Evolutionary conservation across 805 yeast genomes (phyloP).

Genomic region (Cyberlindnera veronae): DNA sequence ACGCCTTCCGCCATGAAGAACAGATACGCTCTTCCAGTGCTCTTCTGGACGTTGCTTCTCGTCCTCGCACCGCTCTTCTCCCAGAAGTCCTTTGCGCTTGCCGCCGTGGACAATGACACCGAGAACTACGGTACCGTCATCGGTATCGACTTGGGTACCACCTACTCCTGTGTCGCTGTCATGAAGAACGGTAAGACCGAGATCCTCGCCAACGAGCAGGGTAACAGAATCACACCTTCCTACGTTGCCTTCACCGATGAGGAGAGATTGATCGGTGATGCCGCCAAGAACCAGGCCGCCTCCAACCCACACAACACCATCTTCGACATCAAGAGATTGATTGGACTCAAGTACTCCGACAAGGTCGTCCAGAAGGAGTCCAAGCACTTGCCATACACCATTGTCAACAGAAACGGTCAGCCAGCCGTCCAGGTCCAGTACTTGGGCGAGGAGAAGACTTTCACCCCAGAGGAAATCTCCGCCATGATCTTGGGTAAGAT

Average conservation of each 20-base stretch:
- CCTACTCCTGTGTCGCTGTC: slow-evolving; percentile 94
- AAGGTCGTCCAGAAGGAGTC: slow-evolving; percentile 75
- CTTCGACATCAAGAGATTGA: slow-evolving; percentile 88
- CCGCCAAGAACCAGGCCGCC: slow-evolving; percentile 95
- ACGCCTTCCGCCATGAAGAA: slow-evolving; percentile 22
- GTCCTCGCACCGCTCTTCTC: slow-evolving; percentile 27
- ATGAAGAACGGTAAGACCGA: slow-evolving; percentile 85
- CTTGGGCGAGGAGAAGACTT: slow-evolving; percentile 69
- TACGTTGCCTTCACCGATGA: slow-evolving; percentile 90
- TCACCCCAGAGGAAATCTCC: slow-evolving; percentile 90
- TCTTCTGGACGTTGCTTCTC: slow-evolving; percentile 28
- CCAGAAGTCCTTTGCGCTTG: slow-evolving; percentile 21
- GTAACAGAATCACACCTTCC: slow-evolving; percentile 95
- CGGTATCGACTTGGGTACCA: slow-evolving; percentile 97
- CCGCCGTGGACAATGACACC: slow-evolving; percentile 30
- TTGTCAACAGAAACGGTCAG: slow-evolving; percentile 69
- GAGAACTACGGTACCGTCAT: slow-evolving; percentile 65
- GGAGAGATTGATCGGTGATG: slow-evolving; percentile 92
- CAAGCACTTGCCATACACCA: slow-evolving; percentile 76
- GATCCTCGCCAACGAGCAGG: slow-evolving; percentile 93
- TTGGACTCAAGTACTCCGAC: slow-evolving; percentile 79
- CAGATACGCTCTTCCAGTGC: slow-evolving; percentile 31
- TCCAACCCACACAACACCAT: slow-evolving; percentile 82
- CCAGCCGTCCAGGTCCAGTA: slow-evolving; percentile 77
- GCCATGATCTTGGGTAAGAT: slow-evolving; percentile 89